Evolutionary conservation across 768 basidiomycete species (phyloP).

Genomic region (Mycena latifolia): DNA sequence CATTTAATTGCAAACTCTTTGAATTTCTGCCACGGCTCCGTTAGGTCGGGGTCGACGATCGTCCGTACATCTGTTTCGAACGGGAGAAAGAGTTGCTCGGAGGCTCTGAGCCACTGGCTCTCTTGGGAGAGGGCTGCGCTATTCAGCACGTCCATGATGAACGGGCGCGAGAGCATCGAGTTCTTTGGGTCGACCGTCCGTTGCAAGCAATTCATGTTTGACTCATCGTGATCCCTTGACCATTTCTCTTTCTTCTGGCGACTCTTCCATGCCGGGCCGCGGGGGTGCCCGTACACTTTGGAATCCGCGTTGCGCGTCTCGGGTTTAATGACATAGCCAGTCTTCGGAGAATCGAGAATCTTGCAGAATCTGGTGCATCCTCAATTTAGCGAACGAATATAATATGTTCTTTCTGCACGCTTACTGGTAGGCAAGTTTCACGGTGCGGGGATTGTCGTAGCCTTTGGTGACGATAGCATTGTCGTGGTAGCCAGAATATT

Average conservation of each 20-base stretch:
- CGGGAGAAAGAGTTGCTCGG: slow-evolving; percentile 40
- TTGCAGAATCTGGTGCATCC: slow-evolving; percentile 55
- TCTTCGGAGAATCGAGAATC: slow-evolving; percentile 72
- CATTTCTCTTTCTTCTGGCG: slow-evolving; percentile 17
- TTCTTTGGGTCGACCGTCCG: slow-evolving; percentile 31
- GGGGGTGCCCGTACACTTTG: slow-evolving; percentile 34
- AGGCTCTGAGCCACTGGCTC: slow-evolving; percentile 26
- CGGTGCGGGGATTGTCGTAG: slow-evolving; percentile 61
- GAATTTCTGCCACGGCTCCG: slow-evolving; percentile 53
- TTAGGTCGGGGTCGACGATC: slow-evolving; percentile 40
- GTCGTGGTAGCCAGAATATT: slow-evolving; percentile 69
- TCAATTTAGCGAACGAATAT: neutral
- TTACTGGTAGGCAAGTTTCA: slow-evolving; percentile 68
- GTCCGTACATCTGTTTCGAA: neutral
- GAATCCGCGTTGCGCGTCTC: slow-evolving; percentile 47
- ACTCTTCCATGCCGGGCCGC: slow-evolving; percentile 40
- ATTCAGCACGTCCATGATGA: slow-evolving; percentile 47
- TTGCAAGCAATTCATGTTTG: slow-evolving; percentile 27
- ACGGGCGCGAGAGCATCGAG: slow-evolving; percentile 33
- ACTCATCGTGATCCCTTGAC: neutral
- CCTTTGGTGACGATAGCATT: slow-evolving; percentile 65
- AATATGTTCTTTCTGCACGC: slow-evolving; percentile 15
- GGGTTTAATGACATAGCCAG: slow-evolving; percentile 60
- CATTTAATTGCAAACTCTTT: slow-evolving; percentile 36
- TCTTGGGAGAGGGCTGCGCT: slow-evolving; percentile 30